These are phyloP conservation scores for Pelargonium myrrhifolium DNA, from an alignment of 441 rosid species.

Conservation along the genomic window DNA sequence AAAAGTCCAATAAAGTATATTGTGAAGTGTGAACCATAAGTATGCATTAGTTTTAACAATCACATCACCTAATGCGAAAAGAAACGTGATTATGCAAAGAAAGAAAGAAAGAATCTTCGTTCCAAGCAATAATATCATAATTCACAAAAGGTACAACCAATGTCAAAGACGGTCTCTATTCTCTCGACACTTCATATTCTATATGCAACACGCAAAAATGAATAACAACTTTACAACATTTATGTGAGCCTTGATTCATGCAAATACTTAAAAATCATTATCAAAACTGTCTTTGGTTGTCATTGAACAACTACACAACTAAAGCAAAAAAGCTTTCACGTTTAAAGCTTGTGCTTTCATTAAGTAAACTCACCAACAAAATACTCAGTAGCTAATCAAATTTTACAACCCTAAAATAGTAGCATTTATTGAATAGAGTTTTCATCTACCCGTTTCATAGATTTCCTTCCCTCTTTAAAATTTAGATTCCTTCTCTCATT, in stretches of 20 bases:
- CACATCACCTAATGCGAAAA: not conserved
- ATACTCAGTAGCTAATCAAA: not conserved
- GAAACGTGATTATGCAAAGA: not conserved
- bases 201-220: not conserved
- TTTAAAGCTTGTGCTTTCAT: not conserved
- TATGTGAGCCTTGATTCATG: not conserved
- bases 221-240: not conserved
- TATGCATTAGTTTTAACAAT: constrained; percentile 2
- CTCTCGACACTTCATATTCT: not conserved
- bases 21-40: not conserved
- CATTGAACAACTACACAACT: not conserved
- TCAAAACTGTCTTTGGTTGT: not conserved
- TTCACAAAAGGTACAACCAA: not conserved
- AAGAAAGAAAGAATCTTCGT: not conserved
- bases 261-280: not conserved
- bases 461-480: not conserved
- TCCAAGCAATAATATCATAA: not conserved
- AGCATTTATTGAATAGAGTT: not conserved
- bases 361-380: not conserved
- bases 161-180: not conserved
- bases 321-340: not conserved
- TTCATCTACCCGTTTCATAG: not conserved
- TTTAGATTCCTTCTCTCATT: not conserved
- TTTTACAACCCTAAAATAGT: not conserved
- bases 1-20: constrained; percentile 1